Conservation (phyloP, 139 green algal genomes). For the Microglena sp. region DNA sequence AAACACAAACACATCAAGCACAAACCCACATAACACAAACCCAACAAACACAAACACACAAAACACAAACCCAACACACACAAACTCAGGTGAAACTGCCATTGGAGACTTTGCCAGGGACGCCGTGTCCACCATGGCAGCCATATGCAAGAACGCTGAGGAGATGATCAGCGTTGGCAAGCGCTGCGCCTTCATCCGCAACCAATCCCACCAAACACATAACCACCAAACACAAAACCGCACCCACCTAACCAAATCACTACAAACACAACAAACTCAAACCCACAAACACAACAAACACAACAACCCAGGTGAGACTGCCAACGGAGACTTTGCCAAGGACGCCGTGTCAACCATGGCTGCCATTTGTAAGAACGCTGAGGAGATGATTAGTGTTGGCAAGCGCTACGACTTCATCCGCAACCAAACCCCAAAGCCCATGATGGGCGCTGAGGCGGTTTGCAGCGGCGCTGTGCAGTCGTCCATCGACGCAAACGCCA, state of each 20-base stretch:
- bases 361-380: conserved; percentile 58
- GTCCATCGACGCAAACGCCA: conserved; percentile 58
- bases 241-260: too few relatives aligned
- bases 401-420: conserved; percentile 48
- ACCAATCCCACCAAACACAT: too few relatives aligned
- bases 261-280: too few relatives aligned
- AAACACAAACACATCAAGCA: too few relatives aligned
- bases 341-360: conserved; percentile 62
- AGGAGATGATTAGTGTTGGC: conserved; percentile 48
- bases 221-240: too few relatives aligned
- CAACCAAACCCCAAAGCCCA: conserved; percentile 43
- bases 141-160: conserved; percentile 61
- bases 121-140: conserved; percentile 59
- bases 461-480: conserved; percentile 33
- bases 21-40: too few relatives aligned
- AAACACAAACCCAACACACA: too few relatives aligned
- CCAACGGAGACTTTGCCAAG: conserved; percentile 52
- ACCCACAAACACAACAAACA: too few relatives aligned
- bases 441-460: conserved; percentile 37
- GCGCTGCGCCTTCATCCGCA: conserved; percentile 47
- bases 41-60: too few relatives aligned
- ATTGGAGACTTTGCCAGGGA: conserved; percentile 52
- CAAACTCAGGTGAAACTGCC: conserved; percentile 64
- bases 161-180: conserved; percentile 47
- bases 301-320: conserved; percentile 76